Evolutionary conservation across 1,284 basidiomycete species (phyloP), one percentile per base, ranked within the genome.

Genomic region (Mycena sp.): DNA sequence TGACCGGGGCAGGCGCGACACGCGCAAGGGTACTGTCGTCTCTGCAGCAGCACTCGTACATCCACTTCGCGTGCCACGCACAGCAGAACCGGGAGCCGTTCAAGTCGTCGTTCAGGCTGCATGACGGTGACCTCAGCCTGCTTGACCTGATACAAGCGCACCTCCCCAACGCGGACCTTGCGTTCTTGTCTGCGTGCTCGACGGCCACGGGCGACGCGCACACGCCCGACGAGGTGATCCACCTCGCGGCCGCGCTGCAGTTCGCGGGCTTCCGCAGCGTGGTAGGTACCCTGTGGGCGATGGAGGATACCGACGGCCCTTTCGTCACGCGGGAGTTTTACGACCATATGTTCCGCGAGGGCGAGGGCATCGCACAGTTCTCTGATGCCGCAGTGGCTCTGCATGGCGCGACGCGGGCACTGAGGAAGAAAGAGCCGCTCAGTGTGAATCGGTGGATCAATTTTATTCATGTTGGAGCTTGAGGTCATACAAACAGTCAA

Each of bases 121-220:
- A 60, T 12, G 32, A 16, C 11, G 53, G 35, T 17, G 58, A 25
- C 19, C 44, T 73, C 23, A 32, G 30, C 6, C 51, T 72, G 14
- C 44, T 51, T 14, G 46, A 64, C 30, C 44, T 73, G 11, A 58
- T 68, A 37, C 58, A 58, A 16, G 37, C 37, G 26, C 23, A 21
- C 3, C 41, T 69, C 12, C 57, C 67, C n/a, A 11, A 51, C 10
- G 64, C 67, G 12, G 60, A 68, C 17, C 64, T 75, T 57, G 74
- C 73, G 14, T 74, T 72, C 52, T 65, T 74, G 10, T 72, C 70
- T n/a, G 74, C 74, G 9, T 75, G 74, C 58, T 53, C 72, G 43
- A 75, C 70, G 12, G 72, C 72, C 3, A 61, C 45, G 45, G 72
- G 71, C 16, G 65, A 61, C 58, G 45, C 53, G 11, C 30, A 37